Evolutionary conservation across 2,329 filamentous ascomycete genomes (phyloP), one percentile per base, ranked within the genome.

Genomic region (Paramyrothecium sp.): DNA sequence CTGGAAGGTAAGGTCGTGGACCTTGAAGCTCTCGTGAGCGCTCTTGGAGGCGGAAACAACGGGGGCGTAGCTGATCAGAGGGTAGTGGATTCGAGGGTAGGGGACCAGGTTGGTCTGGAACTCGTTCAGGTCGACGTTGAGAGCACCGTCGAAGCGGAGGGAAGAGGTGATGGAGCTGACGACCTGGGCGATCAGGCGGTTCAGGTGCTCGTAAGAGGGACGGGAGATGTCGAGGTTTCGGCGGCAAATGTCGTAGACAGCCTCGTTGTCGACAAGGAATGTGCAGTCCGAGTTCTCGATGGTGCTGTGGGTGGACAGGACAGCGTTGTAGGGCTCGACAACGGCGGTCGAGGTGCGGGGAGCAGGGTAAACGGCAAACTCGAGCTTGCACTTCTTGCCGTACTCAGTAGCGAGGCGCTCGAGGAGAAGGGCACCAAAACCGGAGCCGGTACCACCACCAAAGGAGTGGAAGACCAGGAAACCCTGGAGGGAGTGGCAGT

Each of bases 21-120:
- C 88, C 81, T 91, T 92, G 86, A 93, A 93, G 80, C 89, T 91
- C 81, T 95, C 91, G 71, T 95, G 91, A 51, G 87, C 85, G 75
- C 89, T 91, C 84, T 90, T 91, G 79, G 84, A 81, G 58, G 86
- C 85, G 21, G 87, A 89, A 62, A 90, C 81, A 65, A 90, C 87
- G 33, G 87, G 87, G 12, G 88, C 86, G 70, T 90, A 90, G 78
- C 84, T 88, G 77, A 90, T 89, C 51, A 90, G 76, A 54, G 88
- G 88, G 75, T 89, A 90, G 79, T 90, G 87, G 64, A 90, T 90
- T 73, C 87, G 86, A 38, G 87, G 87, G 74, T 88, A 90, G 23
- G 87, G 87, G 54, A 90, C 88, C 75, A 90, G 71, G 79, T 90
- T 90, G 73, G 87, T 90, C 81, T 90, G 88, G 82, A 90, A 90